A percentile compares a stretch with the other conserved stretches of the same genome.
Conservation (phyloP, 139 green algal genomes). For the Chlorella vulgaris region DNA sequence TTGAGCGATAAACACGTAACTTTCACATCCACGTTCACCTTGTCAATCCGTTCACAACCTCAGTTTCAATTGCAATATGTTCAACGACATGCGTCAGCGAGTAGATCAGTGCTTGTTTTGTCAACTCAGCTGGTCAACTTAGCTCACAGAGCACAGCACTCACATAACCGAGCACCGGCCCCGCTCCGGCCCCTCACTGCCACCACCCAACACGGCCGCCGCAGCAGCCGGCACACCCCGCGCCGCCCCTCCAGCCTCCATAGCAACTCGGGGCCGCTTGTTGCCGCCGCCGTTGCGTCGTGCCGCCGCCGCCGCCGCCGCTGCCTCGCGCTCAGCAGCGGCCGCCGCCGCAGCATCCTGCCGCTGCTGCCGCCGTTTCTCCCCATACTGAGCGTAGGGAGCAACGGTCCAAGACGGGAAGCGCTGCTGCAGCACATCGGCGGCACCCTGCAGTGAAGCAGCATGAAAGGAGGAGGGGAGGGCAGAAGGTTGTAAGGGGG, state of each 20-base stretch:
- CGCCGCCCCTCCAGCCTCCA: background rate
- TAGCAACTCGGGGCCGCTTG: constrained; percentile 7
- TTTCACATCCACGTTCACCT: too few relatives aligned
- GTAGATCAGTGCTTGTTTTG: too few relatives aligned
- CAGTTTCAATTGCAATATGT: too few relatives aligned
- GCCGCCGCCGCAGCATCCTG: constrained; percentile 3
- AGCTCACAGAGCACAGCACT: too few relatives aligned
- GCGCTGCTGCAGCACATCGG: constrained; percentile 8
- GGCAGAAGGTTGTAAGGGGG: background rate
- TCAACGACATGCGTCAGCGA: too few relatives aligned
- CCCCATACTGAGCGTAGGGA: background rate
- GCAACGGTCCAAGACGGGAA: constrained; percentile 4
- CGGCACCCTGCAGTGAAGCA: background rate
- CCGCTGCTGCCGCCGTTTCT: background rate
- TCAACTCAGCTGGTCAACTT: too few relatives aligned
- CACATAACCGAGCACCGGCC: constrained; percentile 17
- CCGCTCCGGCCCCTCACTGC: background rate
- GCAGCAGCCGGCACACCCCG: background rate
- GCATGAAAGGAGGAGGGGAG: background rate
- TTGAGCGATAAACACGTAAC: background rate
- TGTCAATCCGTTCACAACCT: too few relatives aligned
- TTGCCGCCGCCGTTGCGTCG: background rate
- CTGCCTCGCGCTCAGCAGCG: background rate
- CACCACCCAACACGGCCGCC: background rate
- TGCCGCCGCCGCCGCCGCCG: background rate